Base-by-base conservation (phyloP, 768 basidiomycete genomes). In the Chalciporus pseudorubinellus region DNA sequence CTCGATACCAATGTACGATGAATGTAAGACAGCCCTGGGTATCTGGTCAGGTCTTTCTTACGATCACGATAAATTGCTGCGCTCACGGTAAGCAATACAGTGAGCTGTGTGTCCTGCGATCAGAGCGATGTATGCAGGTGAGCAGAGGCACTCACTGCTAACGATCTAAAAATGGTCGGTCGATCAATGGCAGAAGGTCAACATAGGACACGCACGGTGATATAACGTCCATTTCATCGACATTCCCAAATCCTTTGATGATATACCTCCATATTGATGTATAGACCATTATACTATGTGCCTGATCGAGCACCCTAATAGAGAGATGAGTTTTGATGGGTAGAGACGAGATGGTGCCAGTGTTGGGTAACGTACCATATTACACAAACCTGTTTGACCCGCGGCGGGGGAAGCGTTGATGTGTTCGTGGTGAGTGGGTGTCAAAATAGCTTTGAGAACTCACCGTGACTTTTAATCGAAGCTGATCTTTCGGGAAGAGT, bases 1-100 rank as follows among this genome's bases (percentile, higher is more conserved):
- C 13, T 18, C 45, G 70, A 29, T 52, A 79, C 77, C 78, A 75
- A 51, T 81, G 79, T 4, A 81, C 78, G 20, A 79, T 67, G 45
- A 79, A 73, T 0, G 78, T 80, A 22, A 78, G 62, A 22, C 75
- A 57, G 1, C 77, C 78, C 77, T 56, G 71, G 71, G 68, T 2
- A 45, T 6, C 26, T 6, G 26, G 22, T 56, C 31, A 46, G 45
- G 14, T 3, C 26, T 6, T 34, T 36, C n/a, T 6, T 5, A 36
- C 10, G 31, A 31, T 12, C 31, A 31, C 31, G 31, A 31, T 16
- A 34, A 6, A 26, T 26, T 3, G 11, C 16, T 2, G 20, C 7
- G 43, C 67, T 44, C 48, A 62, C 67, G 1, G 78, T 79, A 39
- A 9, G 55, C 36, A 58, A n/a, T 28, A 68, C 59, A 16, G 66